Conservation (phyloP, 805 yeast genomes). For the Candida succiphila region DNA sequence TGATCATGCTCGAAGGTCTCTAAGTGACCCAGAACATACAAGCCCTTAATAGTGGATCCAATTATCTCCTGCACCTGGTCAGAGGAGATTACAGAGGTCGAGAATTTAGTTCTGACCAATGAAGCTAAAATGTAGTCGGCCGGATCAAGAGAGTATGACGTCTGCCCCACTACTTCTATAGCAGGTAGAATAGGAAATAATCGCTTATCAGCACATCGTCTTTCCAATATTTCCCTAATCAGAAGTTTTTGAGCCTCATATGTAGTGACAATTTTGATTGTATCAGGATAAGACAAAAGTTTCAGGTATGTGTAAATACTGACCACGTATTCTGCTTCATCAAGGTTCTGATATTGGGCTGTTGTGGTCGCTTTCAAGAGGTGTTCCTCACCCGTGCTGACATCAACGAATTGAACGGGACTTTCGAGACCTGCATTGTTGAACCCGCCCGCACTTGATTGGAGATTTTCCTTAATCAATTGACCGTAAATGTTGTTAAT, state of each 20-base stretch:
- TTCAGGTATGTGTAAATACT: slow-evolving; percentile 36
- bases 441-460: no score
- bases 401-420: slow-evolving; percentile 21
- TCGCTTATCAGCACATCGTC: slow-evolving; percentile 14
- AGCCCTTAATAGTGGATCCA: not conserved
- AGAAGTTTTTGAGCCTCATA: slow-evolving; percentile 30
- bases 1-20: not conserved
- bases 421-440: slow-evolving; percentile 23
- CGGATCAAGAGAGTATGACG: slow-evolving; percentile 18
- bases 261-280: slow-evolving; percentile 31
- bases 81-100: slow-evolving; percentile 1
- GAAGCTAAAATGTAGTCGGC: slow-evolving; percentile 25
- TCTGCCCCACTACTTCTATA: not conserved
- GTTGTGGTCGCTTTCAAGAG: slow-evolving; percentile 14
- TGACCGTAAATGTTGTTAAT: no score
- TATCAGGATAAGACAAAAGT: slow-evolving; percentile 29
- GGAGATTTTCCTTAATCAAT: no score
- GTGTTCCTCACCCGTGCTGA: slow-evolving; percentile 21
- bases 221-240: slow-evolving; percentile 28
- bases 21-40: not conserved
- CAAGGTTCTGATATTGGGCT: slow-evolving; percentile 26
- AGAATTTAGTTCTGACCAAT: slow-evolving; percentile 21
- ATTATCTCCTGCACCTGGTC: slow-evolving; percentile 4
- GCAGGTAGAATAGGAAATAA: slow-evolving; percentile 18
- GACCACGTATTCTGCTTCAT: slow-evolving; percentile 40